Evolutionary conservation across 2,329 filamentous ascomycete species (phyloP).

Genomic region (Aspergillus vadensis): DNA sequence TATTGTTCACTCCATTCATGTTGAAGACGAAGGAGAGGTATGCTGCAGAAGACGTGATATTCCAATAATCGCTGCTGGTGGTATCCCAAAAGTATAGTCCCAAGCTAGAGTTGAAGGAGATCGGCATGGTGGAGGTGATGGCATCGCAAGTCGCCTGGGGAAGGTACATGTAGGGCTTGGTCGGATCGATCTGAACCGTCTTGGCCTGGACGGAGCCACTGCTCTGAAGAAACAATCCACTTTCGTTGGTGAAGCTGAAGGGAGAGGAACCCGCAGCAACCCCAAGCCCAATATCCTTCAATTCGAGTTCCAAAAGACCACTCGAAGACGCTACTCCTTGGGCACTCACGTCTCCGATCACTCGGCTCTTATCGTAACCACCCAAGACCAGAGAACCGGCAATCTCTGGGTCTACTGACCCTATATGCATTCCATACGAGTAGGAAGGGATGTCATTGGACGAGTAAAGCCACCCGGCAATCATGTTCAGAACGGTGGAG

Average conservation of each 20-base stretch:
- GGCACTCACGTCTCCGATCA: conserved; percentile 31
- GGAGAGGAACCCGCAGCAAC: conserved; percentile 46
- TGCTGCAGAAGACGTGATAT: conserved; percentile 23
- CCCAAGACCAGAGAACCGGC: conserved; percentile 44
- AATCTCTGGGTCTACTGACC: conserved; percentile 37
- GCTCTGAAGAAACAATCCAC: conserved; percentile 32
- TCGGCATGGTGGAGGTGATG: conserved; percentile 42
- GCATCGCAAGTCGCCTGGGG: conserved; percentile 46
- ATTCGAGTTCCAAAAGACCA: conserved; percentile 19
- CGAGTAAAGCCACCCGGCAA: conserved; percentile 18
- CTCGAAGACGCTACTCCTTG: conserved; percentile 17
- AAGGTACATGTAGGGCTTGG: conserved; percentile 44
- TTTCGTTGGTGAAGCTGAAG: conserved; percentile 33
- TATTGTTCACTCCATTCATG: conserved; percentile 11
- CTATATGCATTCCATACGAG: conserved; percentile 49
- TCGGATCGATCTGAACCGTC: conserved; percentile 34
- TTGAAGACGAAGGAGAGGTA: conserved; percentile 28
- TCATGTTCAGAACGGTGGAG: conserved; percentile 14
- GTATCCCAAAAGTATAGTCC: conserved; percentile 50
- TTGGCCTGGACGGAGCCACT: conserved; percentile 31
- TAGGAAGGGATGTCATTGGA: conserved; percentile 36
- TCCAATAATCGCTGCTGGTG: conserved; percentile 22
- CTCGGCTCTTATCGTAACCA: conserved; percentile 47
- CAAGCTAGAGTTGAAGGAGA: conserved; percentile 38
- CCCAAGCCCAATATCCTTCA: conserved; percentile 47